Conservation (phyloP, 208 protist species). For the Leishmania tarentolae region DNA sequence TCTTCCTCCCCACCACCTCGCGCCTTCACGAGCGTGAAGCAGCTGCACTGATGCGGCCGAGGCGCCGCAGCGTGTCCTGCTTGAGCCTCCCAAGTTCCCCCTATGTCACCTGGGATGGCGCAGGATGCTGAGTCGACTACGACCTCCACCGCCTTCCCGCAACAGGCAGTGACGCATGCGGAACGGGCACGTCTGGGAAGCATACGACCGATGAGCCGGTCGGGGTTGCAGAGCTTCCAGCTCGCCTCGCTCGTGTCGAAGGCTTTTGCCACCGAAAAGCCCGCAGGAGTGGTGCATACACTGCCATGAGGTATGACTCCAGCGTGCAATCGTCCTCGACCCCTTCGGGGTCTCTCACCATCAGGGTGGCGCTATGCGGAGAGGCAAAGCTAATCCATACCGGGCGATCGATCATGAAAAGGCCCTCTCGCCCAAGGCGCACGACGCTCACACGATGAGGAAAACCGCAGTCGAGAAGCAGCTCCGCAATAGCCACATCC, state of each 20-base stretch:
- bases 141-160: background rate
- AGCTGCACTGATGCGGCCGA: background rate
- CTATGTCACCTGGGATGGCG: conserved; percentile 15
- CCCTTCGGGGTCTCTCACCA: conserved; percentile 26
- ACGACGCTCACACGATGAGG: conserved; percentile 17
- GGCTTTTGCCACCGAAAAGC: conserved; percentile 18
- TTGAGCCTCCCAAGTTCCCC: conserved; percentile 16
- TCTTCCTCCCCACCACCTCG: background rate
- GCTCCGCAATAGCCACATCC: conserved; percentile 20
- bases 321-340: conserved; percentile 13
- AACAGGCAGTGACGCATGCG: background rate
- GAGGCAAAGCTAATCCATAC: conserved; percentile 23
- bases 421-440: background rate
- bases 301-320: conserved; percentile 16
- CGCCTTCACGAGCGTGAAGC: background rate
- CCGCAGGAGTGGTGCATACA: conserved; percentile 24
- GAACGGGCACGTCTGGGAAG: background rate
- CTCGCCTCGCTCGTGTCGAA: background rate
- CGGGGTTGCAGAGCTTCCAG: too few relatives aligned
- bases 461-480: conserved; percentile 12
- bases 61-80: conserved; percentile 5
- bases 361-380: conserved; percentile 17
- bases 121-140: background rate
- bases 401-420: conserved; percentile 22
- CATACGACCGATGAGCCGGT: background rate